phyloP scores from a whole-genome alignment of 108 stramenopile species.

The Stephanodiscus minutulus region DNA sequence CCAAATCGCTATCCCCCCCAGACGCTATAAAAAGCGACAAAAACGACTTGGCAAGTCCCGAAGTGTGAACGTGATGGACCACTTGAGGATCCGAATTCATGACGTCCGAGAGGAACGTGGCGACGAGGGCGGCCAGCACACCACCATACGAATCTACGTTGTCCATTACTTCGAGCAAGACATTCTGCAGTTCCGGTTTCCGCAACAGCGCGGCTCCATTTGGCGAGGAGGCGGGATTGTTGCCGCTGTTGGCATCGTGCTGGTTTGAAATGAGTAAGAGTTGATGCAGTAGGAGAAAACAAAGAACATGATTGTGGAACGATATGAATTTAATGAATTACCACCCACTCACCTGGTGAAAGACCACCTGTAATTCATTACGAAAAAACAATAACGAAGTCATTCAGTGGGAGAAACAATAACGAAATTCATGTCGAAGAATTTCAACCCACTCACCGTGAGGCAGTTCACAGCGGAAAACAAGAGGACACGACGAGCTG shows the following conservation, averaged over 20 bases:
- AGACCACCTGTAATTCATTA: too few relatives aligned
- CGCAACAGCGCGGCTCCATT: constrained; percentile 61
- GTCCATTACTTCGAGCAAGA: constrained; percentile 66
- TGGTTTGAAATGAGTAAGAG: not conserved
- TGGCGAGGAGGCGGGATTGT: constrained; percentile 37
- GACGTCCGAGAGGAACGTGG: constrained; percentile 79
- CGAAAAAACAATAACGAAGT: too few relatives aligned
- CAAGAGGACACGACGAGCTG: constrained; percentile 72
- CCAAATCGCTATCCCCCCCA: constrained; percentile 24
- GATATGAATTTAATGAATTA: too few relatives aligned
- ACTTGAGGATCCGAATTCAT: constrained; percentile 89
- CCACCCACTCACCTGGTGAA: constrained; percentile 52
- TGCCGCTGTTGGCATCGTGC: constrained; percentile 42
- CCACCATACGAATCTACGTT: constrained; percentile 76
- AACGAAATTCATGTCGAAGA: too few relatives aligned
- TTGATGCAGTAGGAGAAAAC: not conserved
- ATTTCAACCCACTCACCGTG: too few relatives aligned
- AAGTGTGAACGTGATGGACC: constrained; percentile 78
- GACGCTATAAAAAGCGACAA: constrained; percentile 58
- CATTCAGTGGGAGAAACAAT: too few relatives aligned
- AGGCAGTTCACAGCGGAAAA: constrained; percentile 85
- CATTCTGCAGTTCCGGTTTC: constrained; percentile 61
- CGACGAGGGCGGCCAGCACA: constrained; percentile 68
- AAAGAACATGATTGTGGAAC: not conserved
- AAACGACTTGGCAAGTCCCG: constrained; percentile 79